phyloP scores from a whole-genome alignment of 345 rosid genomes.

The Conringia planisiliqua region DNA sequence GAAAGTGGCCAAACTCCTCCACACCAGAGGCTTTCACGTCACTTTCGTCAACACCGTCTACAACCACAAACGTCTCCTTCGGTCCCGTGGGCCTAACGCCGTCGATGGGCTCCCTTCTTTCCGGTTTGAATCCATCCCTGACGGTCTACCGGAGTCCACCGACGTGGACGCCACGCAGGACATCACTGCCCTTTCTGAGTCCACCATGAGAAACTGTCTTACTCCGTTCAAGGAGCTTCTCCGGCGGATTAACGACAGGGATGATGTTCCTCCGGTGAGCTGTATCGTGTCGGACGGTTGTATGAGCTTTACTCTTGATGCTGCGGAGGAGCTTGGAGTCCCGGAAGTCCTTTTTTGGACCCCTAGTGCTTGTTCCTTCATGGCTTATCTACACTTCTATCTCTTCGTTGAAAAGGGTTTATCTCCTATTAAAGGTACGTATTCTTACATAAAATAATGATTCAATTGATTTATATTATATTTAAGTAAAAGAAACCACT shows the following conservation, averaged over 20 bases:
- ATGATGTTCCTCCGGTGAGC: conserved; percentile 27
- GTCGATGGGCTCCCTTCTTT: conserved; percentile 11
- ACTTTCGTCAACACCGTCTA: conserved; percentile 28
- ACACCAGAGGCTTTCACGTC: conserved; percentile 23
- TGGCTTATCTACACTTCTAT: conserved; percentile 20
- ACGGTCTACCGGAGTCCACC: conserved; percentile 11
- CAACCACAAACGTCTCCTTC: conserved; percentile 28
- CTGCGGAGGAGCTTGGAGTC: conserved; percentile 30
- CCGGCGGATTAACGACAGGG: background rate
- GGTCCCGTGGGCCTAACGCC: conserved; percentile 9
- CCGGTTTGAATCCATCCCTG: conserved; percentile 24
- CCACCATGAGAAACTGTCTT: conserved; percentile 16
- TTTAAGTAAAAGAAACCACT: background rate
- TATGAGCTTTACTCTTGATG: conserved; percentile 33
- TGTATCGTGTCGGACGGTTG: conserved; percentile 28
- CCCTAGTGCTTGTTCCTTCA: conserved; percentile 16
- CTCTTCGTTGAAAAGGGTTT: conserved; percentile 23
- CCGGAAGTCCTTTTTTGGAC: conserved; percentile 30
- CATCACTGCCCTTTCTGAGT: conserved; percentile 2
- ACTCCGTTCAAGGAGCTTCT: conserved; percentile 28
- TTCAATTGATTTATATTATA: background rate
- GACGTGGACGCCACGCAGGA: conserved; percentile 19
- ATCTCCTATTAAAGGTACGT: conserved; percentile 24
- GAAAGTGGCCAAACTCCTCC: conserved; percentile 31
- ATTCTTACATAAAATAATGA: background rate